These are phyloP conservation scores for Saccharomycopsis fodiens DNA, from an alignment of 805 yeast species.

Conservation along the genomic window DNA sequence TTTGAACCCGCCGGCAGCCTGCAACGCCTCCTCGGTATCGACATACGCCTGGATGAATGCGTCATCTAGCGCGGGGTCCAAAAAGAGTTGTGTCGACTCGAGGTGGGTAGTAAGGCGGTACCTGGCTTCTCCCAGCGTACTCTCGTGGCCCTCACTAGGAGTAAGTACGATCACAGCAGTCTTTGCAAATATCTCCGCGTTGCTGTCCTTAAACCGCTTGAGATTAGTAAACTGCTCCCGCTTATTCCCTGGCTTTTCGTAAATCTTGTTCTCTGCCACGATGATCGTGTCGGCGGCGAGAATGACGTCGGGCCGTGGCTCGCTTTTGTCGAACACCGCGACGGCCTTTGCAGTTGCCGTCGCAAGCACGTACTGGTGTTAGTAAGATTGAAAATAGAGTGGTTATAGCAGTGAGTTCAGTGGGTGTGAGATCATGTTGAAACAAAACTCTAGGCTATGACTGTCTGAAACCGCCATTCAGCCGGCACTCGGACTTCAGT, in stretches of 20 bases:
- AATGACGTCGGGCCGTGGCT: slow-evolving; percentile 19
- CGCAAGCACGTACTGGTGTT: slow-evolving; percentile 24
- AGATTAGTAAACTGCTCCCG: slow-evolving; percentile 45
- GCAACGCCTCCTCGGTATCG: slow-evolving; percentile 60
- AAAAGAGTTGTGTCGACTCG: slow-evolving; percentile 35
- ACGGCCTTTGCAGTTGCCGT: slow-evolving; percentile 22
- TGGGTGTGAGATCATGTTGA: too few species aligned
- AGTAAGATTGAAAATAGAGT: too few species aligned
- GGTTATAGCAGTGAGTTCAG: too few species aligned
- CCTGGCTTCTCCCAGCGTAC: too few species aligned
- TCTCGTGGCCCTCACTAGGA: slow-evolving; percentile 40
- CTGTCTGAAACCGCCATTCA: too few species aligned
- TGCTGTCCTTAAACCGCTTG: slow-evolving; percentile 35
- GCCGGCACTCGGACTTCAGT: too few species aligned
- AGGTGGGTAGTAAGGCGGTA: slow-evolving; percentile 21
- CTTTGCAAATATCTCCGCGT: slow-evolving; percentile 11
- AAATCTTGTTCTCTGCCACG: slow-evolving; percentile 49
- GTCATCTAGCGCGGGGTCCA: slow-evolving; percentile 41
- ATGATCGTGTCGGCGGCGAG: slow-evolving; percentile 80
- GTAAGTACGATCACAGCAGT: slow-evolving; percentile 23
- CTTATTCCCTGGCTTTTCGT: slow-evolving; percentile 71
- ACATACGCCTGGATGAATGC: slow-evolving; percentile 58
- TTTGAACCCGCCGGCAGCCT: slow-evolving; percentile 90
- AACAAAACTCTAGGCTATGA: too few species aligned
- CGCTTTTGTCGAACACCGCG: not conserved